These are phyloP conservation scores for Aspergillus ruber DNA, from an alignment of 2,329 filamentous ascomycete genomes.

Conservation along the genomic window DNA sequence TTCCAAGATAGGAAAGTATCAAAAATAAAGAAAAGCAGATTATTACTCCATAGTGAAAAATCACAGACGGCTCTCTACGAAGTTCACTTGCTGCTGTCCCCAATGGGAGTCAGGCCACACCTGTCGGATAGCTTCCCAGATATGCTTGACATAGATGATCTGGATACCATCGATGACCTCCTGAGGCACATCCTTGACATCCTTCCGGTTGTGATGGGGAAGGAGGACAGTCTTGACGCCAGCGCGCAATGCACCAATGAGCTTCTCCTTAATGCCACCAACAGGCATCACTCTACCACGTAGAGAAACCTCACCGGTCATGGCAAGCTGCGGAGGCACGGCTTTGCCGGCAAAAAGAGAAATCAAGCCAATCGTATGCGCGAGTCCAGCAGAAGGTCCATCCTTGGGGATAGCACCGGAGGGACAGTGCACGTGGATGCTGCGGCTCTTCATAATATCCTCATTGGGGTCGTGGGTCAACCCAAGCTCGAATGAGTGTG, in stretches of 20 bases:
- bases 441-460: constrained; percentile 93
- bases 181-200: constrained; percentile 79
- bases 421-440: constrained; percentile 93
- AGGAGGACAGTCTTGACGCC: constrained; percentile 92
- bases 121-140: constrained; percentile 85
- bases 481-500: constrained; percentile 85
- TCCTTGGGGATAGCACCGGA: constrained; percentile 94
- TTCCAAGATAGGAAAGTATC: not conserved
- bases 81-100: constrained; percentile 63
- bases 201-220: constrained; percentile 83
- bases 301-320: constrained; percentile 78
- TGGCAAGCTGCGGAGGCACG: constrained; percentile 86
- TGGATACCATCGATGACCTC: constrained; percentile 83
- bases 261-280: constrained; percentile 96
- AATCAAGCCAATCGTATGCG: constrained; percentile 88
- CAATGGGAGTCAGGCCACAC: constrained; percentile 89
- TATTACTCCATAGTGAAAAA: constrained; percentile 2
- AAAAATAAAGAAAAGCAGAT: constrained; percentile 3
- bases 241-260: constrained; percentile 86
- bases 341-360: constrained; percentile 79
- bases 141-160: constrained; percentile 86
- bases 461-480: constrained; percentile 72
- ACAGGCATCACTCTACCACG: constrained; percentile 88
- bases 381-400: constrained; percentile 74
- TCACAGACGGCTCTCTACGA: constrained; percentile 74